Evolutionary conservation across 129 eudicot species (phyloP).

Genomic region (Artemisia argyi): DNA sequence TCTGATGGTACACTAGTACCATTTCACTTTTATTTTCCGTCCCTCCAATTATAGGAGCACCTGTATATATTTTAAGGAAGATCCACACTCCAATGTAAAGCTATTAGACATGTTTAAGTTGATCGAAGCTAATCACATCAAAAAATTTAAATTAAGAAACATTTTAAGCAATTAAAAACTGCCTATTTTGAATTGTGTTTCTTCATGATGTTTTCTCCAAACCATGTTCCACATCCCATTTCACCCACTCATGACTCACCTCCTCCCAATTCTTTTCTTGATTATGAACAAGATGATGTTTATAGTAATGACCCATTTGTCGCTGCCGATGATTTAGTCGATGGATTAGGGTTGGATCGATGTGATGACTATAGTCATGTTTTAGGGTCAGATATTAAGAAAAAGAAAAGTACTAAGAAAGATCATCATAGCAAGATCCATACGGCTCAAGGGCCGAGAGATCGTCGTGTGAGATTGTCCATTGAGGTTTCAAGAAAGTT

Average conservation of each 20-base stretch:
- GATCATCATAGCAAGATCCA: slow-evolving; percentile 63
- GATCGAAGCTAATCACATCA: background rate
- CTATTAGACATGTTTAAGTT: background rate
- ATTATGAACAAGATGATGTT: slow-evolving; percentile 22
- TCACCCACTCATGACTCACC: slow-evolving; percentile 29
- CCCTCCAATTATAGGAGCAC: background rate
- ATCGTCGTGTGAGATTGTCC: slow-evolving; percentile 51
- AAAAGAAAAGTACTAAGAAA: slow-evolving; percentile 29
- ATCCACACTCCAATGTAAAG: slow-evolving; percentile 12
- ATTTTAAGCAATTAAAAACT: background rate
- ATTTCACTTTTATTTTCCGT: background rate
- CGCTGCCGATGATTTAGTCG: slow-evolving; percentile 7
- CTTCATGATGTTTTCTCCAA: slow-evolving; percentile 32
- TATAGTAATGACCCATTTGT: slow-evolving; percentile 10
- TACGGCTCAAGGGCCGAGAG: slow-evolving; percentile 52
- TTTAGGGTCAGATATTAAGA: background rate
- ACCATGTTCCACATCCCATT: slow-evolving; percentile 28
- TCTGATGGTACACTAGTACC: slow-evolving; percentile 16
- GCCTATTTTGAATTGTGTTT: slow-evolving; percentile 16
- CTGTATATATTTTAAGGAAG: slow-evolving; percentile 11
- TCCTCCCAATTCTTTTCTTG: slow-evolving; percentile 25
- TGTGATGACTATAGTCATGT: slow-evolving; percentile 2
- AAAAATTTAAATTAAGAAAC: slow-evolving; percentile 12
- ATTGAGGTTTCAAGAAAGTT: slow-evolving; percentile 47
- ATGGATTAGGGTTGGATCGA: slow-evolving; percentile 26